Evolutionary conservation across 768 basidiomycete genomes (phyloP), one percentile per base, ranked within the genome.

Genomic region (Lactarius vividus): DNA sequence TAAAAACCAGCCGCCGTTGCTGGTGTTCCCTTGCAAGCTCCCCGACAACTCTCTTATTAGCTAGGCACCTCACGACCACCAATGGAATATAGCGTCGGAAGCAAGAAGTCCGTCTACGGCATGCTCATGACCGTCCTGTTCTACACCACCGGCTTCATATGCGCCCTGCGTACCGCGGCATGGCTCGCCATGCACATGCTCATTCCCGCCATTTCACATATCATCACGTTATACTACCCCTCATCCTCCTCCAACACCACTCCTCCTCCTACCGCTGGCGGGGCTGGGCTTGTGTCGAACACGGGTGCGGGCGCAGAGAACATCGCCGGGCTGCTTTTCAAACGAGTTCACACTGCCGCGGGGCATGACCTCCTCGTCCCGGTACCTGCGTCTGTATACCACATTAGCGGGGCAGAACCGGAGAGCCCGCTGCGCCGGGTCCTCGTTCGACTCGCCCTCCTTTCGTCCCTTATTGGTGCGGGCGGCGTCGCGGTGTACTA

Each of bases 101-200:
- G 26, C 26, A 42, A 29, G 16, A 57, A 28, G 18, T 63, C 62
- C 26, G 31, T 29, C 33, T 63, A 63, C 56, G 46, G 26, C 44
- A 57, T 63, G 62, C 44, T 63, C 1, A 63, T 63, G 62, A 49
- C 62, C 18, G 56, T 49, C 42, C 31, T 63, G 7, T 63, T 63
- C 33, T 63, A 63, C 33, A 37, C 62, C 33, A 63, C 56, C 2
- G 62, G 40, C 9, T 26, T 33, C 0, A 44, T 57, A 23, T 63
- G 56, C 42, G 33, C 37, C 33, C 42, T 63, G 15, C 62, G 62
- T 23, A 13, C 44, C 4, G 16, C 39, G 4, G n/a, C 49, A 1
- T 53, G 52, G 58, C 37, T 55, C 29, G 37, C 37, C 31, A 28
- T 31, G 29, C 31, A 23, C 26, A 16, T n/a, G 40, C 53, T 55